Evolutionary conservation across 2,329 filamentous ascomycete genomes (phyloP), one percentile per base, ranked within the genome.

Genomic region (Cladosporium colombiae): DNA sequence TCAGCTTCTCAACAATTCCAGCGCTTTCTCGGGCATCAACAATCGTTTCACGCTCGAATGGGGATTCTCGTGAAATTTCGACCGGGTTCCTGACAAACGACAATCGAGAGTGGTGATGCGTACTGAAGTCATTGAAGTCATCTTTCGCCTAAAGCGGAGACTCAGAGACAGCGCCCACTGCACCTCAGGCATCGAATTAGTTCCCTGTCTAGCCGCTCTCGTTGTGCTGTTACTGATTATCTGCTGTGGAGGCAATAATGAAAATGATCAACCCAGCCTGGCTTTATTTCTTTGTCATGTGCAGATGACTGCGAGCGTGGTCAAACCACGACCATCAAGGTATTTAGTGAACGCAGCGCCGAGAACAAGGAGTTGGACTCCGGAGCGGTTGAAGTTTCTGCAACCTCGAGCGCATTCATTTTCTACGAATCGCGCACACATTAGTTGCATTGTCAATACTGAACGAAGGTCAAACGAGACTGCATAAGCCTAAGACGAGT

Each of bases 41-140:
- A 13, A 31, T 52, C 18, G 25, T 21, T 18, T 21, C 31, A 35
- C 33, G 46, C 46, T 62, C 33, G 57, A 40, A 60, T 55, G 31
- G 40, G 59, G 40, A n/a, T 31, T 23, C n/a, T 23, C 52, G 52
- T 61, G 58, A 61, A 50, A 61, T 61, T 61, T 61, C 44, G 57
- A 49, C 21, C 16, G 16, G 25, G 27, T 53, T 49, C 52, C 27
- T 40, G 46, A 62, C 60, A 55, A 49, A 44, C n/a, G 27, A 53
- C 60, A 55, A 49, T 44, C 21, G 27, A 31, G 29, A 16, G 23
- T 53, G 61, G 56, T 63, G 61, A 63, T 63, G 61, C 61, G 61
- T 44, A n/a, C 49, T 63, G 61, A 63, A 63, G 61, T 63, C 61
- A 63, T 55, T 25, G 52, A 55, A 55, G 52, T 55, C 52, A 55